Evolutionary conservation across 78 protist species (phyloP).

Genomic region (Emiliania huxleyi): DNA sequence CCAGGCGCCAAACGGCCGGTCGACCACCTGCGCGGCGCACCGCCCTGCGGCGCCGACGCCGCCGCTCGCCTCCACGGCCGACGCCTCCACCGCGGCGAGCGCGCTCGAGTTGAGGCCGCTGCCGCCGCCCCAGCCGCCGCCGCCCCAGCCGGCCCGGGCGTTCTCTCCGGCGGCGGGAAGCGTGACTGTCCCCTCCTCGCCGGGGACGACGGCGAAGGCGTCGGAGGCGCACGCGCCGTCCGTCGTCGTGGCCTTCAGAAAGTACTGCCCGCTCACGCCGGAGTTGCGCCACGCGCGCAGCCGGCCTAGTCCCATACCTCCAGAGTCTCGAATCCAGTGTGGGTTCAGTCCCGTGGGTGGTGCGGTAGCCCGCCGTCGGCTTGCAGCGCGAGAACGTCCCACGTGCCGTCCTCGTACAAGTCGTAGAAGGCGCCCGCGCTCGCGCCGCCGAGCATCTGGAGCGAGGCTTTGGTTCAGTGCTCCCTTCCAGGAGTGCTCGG

Average conservation of each 20-base stretch:
- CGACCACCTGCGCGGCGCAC: not conserved
- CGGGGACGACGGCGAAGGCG: not conserved
- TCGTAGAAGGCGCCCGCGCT: not conserved
- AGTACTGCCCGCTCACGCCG: not conserved
- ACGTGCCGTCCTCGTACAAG: not conserved
- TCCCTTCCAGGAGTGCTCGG: too few species aligned
- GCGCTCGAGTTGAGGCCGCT: too few species aligned
- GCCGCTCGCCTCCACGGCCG: too few species aligned
- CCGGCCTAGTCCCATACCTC: too few species aligned
- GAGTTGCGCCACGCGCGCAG: not conserved
- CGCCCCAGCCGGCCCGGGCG: too few species aligned
- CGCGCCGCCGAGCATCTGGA: not conserved
- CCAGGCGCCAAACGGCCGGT: not conserved
- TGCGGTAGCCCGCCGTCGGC: too few species aligned
- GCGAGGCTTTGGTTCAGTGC: not conserved
- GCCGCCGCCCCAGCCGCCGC: too few species aligned
- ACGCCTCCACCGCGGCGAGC: too few species aligned
- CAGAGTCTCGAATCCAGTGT: too few species aligned
- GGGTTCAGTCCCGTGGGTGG: too few species aligned
- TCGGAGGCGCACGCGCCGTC: not conserved
- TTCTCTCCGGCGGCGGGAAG: too few species aligned
- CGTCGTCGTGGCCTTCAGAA: not conserved
- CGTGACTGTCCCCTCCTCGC: not conserved
- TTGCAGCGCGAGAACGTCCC: not conserved
- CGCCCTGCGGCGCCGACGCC: not conserved